Base-by-base conservation (phyloP, 352 stramenopile genomes). In the Globisporangium emineosum region DNA sequence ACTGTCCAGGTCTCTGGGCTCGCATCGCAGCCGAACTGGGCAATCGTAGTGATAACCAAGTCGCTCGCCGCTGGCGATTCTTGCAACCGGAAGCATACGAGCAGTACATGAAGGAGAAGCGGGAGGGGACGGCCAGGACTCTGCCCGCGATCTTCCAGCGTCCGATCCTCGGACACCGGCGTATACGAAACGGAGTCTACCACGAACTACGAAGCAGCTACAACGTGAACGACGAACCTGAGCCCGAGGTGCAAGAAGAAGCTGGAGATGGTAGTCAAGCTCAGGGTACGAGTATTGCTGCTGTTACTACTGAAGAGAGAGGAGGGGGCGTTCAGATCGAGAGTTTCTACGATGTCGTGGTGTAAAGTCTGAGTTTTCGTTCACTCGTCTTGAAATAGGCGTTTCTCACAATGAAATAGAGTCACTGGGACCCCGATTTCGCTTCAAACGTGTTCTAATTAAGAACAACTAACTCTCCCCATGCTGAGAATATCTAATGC, bases 91-190 rank as follows among this genome's bases (percentile, higher is more conserved):
- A 67, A 7, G 77, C 70, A 13, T 81, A 76, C 45, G 59, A 74
- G 12, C 68, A 64, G 23, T 64, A 60, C 37, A 71, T 62, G 61
- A 68, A 53, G 60, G 69, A 60, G 51, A 71, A 70, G 70, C 45
- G 52, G 19, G 71, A 27, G 64, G 32, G 35, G 3, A 49, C 27
- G n/a, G 23, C 29, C 29, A 66, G 43, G 67, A 70, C 25, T 62
- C 60, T 79, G 33, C 81, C 77, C 3, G 66, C 71, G n/a, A 75
- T 88, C 37, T 86, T 88, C 43, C 70, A 78, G 60, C 75, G 77
- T 9, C 65, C 70, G 33, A 76, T 72, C 15, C 72, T 78, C 42
- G 69, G 72, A 7, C 57, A 69, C 23, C 67, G 23, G 68, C 2
- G 29, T 62, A 3, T 59, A 33, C 5, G 52, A 62, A 2, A 65